Evolutionary conservation across 2,329 filamentous ascomycete species (phyloP).

Genomic region (Paecilomyces niveus): DNA sequence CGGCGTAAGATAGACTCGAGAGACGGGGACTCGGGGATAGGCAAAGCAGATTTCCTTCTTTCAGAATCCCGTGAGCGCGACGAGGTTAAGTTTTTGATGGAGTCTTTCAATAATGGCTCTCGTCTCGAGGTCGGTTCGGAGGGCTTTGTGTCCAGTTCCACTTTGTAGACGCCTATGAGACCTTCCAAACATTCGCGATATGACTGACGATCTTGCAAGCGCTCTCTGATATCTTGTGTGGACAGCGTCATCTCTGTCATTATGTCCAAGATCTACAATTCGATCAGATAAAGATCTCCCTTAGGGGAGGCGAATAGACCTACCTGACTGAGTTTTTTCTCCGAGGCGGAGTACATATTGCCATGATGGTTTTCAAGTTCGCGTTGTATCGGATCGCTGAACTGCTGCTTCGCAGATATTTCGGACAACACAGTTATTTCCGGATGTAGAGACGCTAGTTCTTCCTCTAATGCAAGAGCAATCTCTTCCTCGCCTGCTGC

Average conservation of each 20-base stretch:
- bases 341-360: slow-evolving; percentile 20
- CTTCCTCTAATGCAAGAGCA: slow-evolving; percentile 23
- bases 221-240: slow-evolving; percentile 19
- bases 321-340: slow-evolving; percentile 29
- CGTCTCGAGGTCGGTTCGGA: slow-evolving; percentile 16
- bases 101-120: slow-evolving; percentile 20
- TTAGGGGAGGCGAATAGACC: slow-evolving; percentile 1
- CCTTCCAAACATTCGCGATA: slow-evolving; percentile 26
- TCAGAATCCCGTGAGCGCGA: slow-evolving; percentile 5
- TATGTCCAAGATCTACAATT: slow-evolving; percentile 24
- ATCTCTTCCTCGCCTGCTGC: slow-evolving; percentile 8
- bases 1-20: slow-evolving; percentile 27
- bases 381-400: slow-evolving; percentile 31
- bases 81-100: slow-evolving; percentile 14
- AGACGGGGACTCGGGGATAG: slow-evolving; percentile 14
- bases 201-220: slow-evolving; percentile 25
- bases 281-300: slow-evolving; percentile 3
- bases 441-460: slow-evolving; percentile 32
- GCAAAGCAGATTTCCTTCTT: slow-evolving; percentile 5
- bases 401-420: slow-evolving; percentile 37
- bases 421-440: slow-evolving; percentile 34
- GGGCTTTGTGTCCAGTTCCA: slow-evolving; percentile 18
- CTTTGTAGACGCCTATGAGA: slow-evolving; percentile 23
- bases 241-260: slow-evolving; percentile 27
- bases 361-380: slow-evolving; percentile 26